Conservation (phyloP, 1,284 basidiomycete species). For the Rhodotorula sp. region DNA sequence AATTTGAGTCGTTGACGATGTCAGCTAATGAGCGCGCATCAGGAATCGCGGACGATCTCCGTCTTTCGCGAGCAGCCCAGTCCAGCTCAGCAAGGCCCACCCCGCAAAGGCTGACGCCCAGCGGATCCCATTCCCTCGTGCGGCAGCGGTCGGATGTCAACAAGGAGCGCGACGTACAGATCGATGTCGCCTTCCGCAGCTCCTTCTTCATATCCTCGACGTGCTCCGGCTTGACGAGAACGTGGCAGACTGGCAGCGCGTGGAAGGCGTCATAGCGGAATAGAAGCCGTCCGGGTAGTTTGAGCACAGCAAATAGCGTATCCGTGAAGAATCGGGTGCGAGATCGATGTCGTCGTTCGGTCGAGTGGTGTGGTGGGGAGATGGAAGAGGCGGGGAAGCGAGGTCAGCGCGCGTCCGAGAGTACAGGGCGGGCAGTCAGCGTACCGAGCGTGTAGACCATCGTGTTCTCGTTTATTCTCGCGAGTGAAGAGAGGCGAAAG, state of each 20-base stretch:
- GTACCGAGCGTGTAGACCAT: conserved; percentile 32
- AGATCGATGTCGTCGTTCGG: no score
- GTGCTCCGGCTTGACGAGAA: conserved; percentile 18
- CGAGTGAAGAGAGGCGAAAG: background rate
- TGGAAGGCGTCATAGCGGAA: no score
- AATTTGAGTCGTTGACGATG: background rate
- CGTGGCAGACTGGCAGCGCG: conserved; percentile 18
- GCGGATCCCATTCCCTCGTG: no score
- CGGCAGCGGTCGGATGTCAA: no score
- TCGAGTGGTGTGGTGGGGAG: background rate
- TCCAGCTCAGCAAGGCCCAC: no score
- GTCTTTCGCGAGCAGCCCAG: no score
- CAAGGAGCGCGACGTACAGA: background rate
- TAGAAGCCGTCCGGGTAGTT: background rate
- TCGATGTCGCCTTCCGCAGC: conserved; percentile 13
- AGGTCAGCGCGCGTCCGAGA: no score
- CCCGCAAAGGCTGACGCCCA: no score
- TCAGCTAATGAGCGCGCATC: background rate
- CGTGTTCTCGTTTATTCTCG: background rate
- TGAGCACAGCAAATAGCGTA: background rate
- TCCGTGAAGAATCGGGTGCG: background rate
- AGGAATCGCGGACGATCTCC: no score
- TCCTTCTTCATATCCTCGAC: conserved; percentile 12
- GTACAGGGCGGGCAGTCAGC: background rate
- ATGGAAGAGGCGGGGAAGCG: background rate